phyloP scores from a whole-genome alignment of 345 rosid species.

The Populus ilicifolia region DNA sequence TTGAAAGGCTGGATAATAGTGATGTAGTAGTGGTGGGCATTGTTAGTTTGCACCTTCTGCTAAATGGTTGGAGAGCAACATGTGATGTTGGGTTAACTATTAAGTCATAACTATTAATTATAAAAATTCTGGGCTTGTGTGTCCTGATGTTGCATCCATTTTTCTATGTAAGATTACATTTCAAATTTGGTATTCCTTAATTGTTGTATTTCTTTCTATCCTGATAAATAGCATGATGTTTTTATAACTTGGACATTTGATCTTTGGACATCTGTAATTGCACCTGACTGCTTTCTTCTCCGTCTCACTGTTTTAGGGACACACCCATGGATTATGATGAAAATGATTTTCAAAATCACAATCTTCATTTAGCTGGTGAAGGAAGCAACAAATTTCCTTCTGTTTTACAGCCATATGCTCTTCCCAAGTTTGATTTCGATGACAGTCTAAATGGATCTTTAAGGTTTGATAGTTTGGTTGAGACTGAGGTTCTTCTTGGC shows the following conservation, averaged over 20 bases:
- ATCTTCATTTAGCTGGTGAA: constrained; percentile 89
- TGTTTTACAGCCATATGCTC: constrained; percentile 62
- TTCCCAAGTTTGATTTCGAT: constrained; percentile 90
- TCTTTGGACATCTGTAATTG: constrained; percentile 5
- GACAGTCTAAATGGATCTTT: constrained; percentile 62
- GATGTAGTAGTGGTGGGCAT: background rate
- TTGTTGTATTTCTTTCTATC: background rate
- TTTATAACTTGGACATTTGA: constrained; percentile 4
- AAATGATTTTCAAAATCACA: constrained; percentile 90
- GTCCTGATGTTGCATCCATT: background rate
- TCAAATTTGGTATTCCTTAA: background rate
- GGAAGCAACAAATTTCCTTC: constrained; percentile 69
- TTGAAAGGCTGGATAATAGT: background rate
- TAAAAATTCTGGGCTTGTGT: background rate
- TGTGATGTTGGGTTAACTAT: background rate
- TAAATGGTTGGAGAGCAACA: background rate
- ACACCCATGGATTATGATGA: constrained; percentile 99
- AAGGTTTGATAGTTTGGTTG: constrained; percentile 72
- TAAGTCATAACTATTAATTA: background rate
- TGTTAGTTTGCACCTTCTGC: background rate
- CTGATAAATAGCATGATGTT: background rate
- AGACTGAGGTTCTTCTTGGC: constrained; percentile 75
- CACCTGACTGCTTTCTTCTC: background rate
- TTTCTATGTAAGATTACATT: background rate
- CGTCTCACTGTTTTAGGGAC: constrained; percentile 42